Base-by-base conservation (phyloP, 2,329 filamentous ascomycete species). In the Pseudogymnoascus sp. region DNA sequence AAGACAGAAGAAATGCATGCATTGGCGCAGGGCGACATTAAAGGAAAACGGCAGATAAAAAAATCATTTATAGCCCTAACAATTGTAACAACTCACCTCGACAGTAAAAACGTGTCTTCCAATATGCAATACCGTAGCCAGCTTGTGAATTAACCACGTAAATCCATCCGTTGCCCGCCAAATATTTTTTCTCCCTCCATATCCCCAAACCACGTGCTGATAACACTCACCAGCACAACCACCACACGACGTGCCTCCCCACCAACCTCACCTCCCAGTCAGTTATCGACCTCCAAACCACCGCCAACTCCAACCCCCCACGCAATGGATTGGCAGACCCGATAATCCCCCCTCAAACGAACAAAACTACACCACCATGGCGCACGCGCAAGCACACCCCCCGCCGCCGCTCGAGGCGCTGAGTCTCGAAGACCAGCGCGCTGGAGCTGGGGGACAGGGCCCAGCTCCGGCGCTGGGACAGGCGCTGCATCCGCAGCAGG, bases 391-490 rank as follows among this genome's bases (percentile, higher is more conserved):
- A 46, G 42, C 42, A 46, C 42, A 46, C 19, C 13, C 42, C 4
- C 42, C 42, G 19, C 42, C 42, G 42, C 42, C 42, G 42, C 42
- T 46, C 21, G 42, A 46, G 42, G 42, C 42, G 42, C 21, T 26
- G 42, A 46, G 42, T 46, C 42, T 46, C 42, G 42, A 46, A 1
- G 42, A 44, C 19, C 40, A 46, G 42, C 42, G 42, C 42, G 42
- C 13, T 26, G 21, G 19, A 11, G 42, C 11, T 15, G 42, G 42
- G 13, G 23, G 26, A 19, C 29, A n/a, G 35, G 66, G 66, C 50
- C 66, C 64, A 17, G 64, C 60, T 15, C 63, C 68, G 9, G 67
- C 68, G 40, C 63, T 64, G 26, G 69, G 69, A 17, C 42, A 46
- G 42, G 42, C 42, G 42, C 37, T 67, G 50, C 64, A 69, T 23